Conservation (phyloP, 169 alveolate species). For the Theileria equi region DNA sequence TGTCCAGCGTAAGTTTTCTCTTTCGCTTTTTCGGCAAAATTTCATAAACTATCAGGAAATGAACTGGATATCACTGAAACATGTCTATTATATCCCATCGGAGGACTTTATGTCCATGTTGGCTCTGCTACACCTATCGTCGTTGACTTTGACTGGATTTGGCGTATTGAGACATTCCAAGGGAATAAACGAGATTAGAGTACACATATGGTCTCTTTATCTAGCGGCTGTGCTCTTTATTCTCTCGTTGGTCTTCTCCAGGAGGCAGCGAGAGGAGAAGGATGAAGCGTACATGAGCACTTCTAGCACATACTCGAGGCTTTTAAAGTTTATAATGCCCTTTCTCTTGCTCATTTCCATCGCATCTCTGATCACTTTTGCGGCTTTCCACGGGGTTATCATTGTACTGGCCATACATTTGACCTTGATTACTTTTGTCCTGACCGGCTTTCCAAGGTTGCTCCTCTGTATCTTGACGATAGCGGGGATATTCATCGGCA, state of each 20-base stretch:
- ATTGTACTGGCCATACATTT: slow-evolving; percentile 36
- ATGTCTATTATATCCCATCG: slow-evolving; percentile 36
- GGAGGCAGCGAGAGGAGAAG: no score
- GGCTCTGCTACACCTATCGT: slow-evolving; percentile 33
- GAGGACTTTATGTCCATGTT: slow-evolving; percentile 41
- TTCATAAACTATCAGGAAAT: slow-evolving; percentile 2
- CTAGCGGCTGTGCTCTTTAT: slow-evolving; percentile 13
- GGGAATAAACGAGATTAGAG: slow-evolving; percentile 21
- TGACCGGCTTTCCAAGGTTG: slow-evolving; percentile 52
- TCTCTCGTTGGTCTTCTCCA: slow-evolving; percentile 16
- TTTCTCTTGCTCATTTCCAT: slow-evolving; percentile 22
- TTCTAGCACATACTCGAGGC: neutral
- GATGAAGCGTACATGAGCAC: neutral
- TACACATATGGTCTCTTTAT: slow-evolving; percentile 44
- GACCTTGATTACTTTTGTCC: slow-evolving; percentile 33
- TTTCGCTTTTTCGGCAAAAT: no score
- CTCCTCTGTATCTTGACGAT: neutral
- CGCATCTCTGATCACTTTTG: slow-evolving; percentile 16
- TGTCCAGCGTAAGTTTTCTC: no score
- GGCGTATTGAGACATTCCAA: slow-evolving; percentile 34
- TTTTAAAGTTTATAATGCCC: slow-evolving; percentile 42
- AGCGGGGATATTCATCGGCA: slow-evolving; percentile 23
- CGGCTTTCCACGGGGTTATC: slow-evolving; percentile 55
- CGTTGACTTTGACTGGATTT: slow-evolving; percentile 41
- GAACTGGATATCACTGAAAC: slow-evolving; percentile 45